Percentiles rank a stretch among this genome's conserved stretches.
Conservation (phyloP, 2,329 filamentous ascomycete genomes). For the Magnaporthiopsis rhizophila region DNA sequence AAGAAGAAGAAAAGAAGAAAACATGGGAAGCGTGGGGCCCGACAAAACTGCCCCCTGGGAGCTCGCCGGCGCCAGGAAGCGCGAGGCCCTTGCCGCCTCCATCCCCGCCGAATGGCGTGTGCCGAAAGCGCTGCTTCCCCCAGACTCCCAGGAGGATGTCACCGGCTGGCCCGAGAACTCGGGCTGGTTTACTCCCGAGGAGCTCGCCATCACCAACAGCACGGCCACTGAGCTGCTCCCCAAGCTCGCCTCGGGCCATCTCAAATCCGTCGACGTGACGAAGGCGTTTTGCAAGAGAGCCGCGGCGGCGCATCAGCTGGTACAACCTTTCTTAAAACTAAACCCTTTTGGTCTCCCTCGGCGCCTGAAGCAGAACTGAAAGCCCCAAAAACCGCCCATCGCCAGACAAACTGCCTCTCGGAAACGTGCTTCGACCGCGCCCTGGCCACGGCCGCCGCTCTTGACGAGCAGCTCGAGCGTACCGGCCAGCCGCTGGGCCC, state of each 20-base stretch:
- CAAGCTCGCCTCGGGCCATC: conserved; percentile 26
- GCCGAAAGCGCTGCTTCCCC: conserved; percentile 43
- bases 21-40: not conserved
- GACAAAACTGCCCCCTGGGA: conserved; percentile 27
- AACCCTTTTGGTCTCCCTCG: not conserved
- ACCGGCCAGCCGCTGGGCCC: conserved; percentile 47
- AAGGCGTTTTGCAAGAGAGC: conserved; percentile 31
- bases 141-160: conserved; percentile 45
- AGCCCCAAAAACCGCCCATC: too few relatives aligned
- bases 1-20: not conserved
- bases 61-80: conserved; percentile 32
- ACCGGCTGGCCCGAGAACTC: conserved; percentile 46
- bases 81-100: conserved; percentile 31
- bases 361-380: not conserved
- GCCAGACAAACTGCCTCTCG: conserved; percentile 38
- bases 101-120: conserved; percentile 53
- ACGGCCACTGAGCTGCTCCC: conserved; percentile 25
- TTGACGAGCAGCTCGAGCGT: conserved; percentile 41
- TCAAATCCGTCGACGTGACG: conserved; percentile 27
- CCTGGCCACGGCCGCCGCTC: conserved; percentile 34
- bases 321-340: conserved; percentile 9
- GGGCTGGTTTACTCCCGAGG: conserved; percentile 47
- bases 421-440: conserved; percentile 48
- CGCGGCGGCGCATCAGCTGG: conserved; percentile 28
- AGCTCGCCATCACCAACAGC: conserved; percentile 29